A percentile compares a stretch with the other conserved stretches of the same genome.
Evolutionary conservation across 2,329 filamentous ascomycete species (phyloP).

Genomic region (Capronia coronata): DNA sequence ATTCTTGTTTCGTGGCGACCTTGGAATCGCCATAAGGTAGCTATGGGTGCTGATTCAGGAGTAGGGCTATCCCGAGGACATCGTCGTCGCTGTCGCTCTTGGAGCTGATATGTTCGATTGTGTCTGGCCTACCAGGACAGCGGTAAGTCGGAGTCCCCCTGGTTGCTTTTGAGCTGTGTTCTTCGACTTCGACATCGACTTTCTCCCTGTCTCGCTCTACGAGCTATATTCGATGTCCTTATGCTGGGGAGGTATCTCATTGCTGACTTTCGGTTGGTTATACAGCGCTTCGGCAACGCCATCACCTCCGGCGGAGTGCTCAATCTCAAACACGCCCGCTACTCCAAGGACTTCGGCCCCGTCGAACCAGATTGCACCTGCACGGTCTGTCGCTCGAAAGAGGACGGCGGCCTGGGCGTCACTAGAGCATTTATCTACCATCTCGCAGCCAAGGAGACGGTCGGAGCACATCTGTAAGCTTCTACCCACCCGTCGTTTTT

Average conservation of each 20-base stretch:
- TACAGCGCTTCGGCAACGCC: constrained; percentile 86
- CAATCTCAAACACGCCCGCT: constrained; percentile 72
- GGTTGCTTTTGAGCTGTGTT: too few relatives aligned
- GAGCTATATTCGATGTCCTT: too few relatives aligned
- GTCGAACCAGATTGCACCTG: constrained; percentile 80
- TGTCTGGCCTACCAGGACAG: constrained; percentile 95
- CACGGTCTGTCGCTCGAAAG: constrained; percentile 61
- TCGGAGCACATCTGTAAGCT: constrained; percentile 65
- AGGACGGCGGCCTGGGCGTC: constrained; percentile 65
- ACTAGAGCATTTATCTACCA: constrained; percentile 88
- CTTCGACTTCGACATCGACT: neutral
- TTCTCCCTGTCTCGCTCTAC: too few relatives aligned
- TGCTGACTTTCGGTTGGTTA: too few relatives aligned
- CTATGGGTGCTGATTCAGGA: constrained; percentile 8
- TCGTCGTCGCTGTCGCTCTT: constrained; percentile 86
- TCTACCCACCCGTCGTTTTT: neutral
- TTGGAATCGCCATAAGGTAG: too few relatives aligned
- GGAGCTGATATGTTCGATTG: constrained; percentile 99
- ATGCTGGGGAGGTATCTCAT: too few relatives aligned
- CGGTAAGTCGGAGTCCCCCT: too few relatives aligned
- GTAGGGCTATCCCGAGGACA: constrained; percentile 84
- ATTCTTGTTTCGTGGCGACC: neutral
- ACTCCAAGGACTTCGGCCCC: constrained; percentile 71
- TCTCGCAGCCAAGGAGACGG: constrained; percentile 88
- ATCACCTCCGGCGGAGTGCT: constrained; percentile 75